Percentiles rank a stretch among this genome's conserved stretches.
phyloP scores from a whole-genome alignment of 2,329 filamentous ascomycete genomes.

The Anthostomella pinea region DNA sequence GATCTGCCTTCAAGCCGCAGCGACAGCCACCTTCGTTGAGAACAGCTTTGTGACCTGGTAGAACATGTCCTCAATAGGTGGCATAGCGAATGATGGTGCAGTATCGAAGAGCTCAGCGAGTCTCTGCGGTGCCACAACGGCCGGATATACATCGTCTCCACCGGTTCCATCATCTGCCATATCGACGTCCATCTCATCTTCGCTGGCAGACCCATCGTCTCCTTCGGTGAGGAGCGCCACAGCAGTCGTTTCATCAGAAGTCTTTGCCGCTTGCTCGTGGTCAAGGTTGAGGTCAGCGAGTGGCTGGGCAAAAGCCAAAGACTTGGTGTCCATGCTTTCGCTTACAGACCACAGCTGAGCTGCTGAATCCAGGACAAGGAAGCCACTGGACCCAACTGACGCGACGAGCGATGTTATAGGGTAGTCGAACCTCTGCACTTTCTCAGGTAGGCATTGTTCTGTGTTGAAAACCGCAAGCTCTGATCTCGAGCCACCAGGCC shows the following conservation, averaged over 20 bases:
- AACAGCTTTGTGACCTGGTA: constrained; percentile 67
- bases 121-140: constrained; percentile 65
- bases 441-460: constrained; percentile 55
- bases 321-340: constrained; percentile 55
- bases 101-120: constrained; percentile 69
- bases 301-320: constrained; percentile 52
- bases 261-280: constrained; percentile 28
- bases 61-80: constrained; percentile 73
- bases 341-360: constrained; percentile 67
- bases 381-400: constrained; percentile 64
- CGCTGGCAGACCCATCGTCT: constrained; percentile 39
- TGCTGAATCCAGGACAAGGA: constrained; percentile 70
- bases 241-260: constrained; percentile 25
- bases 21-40: constrained; percentile 50
- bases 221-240: constrained; percentile 36
- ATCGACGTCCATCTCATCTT: constrained; percentile 45
- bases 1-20: constrained; percentile 15
- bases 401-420: constrained; percentile 67
- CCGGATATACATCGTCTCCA: constrained; percentile 52
- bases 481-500: constrained; percentile 43
- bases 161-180: constrained; percentile 45
- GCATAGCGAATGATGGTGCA: constrained; percentile 65
- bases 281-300: constrained; percentile 53
- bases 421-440: constrained; percentile 53
- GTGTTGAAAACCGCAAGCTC: constrained; percentile 67